Conservation (phyloP, 306 rosid genomes). For the Medicago arabica region DNA sequence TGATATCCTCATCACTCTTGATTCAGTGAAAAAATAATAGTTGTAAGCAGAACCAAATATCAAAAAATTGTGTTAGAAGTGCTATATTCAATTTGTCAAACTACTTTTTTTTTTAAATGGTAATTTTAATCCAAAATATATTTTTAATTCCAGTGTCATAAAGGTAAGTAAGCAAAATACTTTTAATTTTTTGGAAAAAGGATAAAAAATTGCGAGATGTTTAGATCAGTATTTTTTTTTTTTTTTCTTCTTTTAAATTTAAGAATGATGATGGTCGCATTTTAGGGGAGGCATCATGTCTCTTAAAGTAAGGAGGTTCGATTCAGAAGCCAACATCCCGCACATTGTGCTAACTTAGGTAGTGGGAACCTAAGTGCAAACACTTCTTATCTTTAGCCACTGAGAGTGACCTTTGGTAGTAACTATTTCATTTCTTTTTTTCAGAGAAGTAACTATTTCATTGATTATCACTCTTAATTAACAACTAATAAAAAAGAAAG, state of each 20-base stretch:
- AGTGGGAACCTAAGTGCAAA: slow-evolving; percentile 57
- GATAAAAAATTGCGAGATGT: no score
- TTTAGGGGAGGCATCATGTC: slow-evolving; percentile 59
- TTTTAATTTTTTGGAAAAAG: no score
- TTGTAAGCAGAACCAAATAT: no score
- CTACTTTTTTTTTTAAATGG: no score
- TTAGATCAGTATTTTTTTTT: neutral
- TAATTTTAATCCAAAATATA: no score
- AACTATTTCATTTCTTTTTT: neutral
- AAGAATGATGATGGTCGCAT: slow-evolving; percentile 76
- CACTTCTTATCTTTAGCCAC: slow-evolving; percentile 33
- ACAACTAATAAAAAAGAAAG: no score
- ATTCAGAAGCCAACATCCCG: slow-evolving; percentile 21
- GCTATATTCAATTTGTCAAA: no score
- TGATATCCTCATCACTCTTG: no score
- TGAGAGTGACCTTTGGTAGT: slow-evolving; percentile 26
- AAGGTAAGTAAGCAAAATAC: no score
- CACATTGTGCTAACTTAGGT: slow-evolving; percentile 39
- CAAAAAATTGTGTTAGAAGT: no score
- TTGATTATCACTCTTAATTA: neutral
- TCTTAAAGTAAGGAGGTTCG: slow-evolving; percentile 57
- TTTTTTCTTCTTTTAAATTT: slow-evolving; percentile 38
- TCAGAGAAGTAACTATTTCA: neutral
- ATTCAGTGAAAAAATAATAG: no score
- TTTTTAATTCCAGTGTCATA: no score